phyloP scores from a whole-genome alignment of 208 protist genomes.

The Crithidia sp. region DNA sequence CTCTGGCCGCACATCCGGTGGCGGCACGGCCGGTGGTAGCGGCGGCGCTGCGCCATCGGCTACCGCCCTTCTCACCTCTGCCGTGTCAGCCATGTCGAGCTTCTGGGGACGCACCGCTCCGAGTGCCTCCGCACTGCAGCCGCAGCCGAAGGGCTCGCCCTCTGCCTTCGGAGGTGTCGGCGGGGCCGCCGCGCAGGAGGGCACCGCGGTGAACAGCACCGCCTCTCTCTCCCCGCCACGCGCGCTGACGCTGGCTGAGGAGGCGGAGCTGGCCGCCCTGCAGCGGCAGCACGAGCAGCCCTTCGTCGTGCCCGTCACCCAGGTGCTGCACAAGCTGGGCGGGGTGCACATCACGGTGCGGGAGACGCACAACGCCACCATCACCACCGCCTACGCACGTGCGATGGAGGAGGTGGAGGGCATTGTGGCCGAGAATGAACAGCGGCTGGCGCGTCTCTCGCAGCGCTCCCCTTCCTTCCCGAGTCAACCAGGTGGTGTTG shows the following conservation, averaged over 20 bases:
- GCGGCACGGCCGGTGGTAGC: neutral
- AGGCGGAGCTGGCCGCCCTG: slow-evolving; percentile 34
- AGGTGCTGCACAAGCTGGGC: slow-evolving; percentile 44
- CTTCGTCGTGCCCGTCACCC: slow-evolving; percentile 43
- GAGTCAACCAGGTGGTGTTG: neutral
- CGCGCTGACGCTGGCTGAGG: slow-evolving; percentile 15
- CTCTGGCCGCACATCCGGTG: neutral
- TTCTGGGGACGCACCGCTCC: slow-evolving; percentile 32
- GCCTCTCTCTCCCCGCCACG: slow-evolving; percentile 24
- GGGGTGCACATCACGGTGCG: slow-evolving; percentile 45
- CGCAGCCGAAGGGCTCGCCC: neutral
- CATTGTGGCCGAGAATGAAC: slow-evolving; percentile 29
- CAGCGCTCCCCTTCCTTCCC: slow-evolving; percentile 15
- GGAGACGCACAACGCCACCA: slow-evolving; percentile 43
- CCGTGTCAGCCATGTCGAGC: slow-evolving; percentile 33
- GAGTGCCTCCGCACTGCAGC: slow-evolving; percentile 9
- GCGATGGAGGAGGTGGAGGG: slow-evolving; percentile 36
- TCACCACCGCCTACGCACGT: slow-evolving; percentile 31
- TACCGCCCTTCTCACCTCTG: slow-evolving; percentile 27
- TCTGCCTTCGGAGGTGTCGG: neutral
- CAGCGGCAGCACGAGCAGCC: slow-evolving; percentile 45
- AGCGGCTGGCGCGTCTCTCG: slow-evolving; percentile 15
- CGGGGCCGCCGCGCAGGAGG: neutral
- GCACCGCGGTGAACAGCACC: neutral
- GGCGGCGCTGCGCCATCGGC: slow-evolving; percentile 9